Conservation (phyloP, 495 filamentous ascomycete genomes). For the Chaetomium fimeti region DNA sequence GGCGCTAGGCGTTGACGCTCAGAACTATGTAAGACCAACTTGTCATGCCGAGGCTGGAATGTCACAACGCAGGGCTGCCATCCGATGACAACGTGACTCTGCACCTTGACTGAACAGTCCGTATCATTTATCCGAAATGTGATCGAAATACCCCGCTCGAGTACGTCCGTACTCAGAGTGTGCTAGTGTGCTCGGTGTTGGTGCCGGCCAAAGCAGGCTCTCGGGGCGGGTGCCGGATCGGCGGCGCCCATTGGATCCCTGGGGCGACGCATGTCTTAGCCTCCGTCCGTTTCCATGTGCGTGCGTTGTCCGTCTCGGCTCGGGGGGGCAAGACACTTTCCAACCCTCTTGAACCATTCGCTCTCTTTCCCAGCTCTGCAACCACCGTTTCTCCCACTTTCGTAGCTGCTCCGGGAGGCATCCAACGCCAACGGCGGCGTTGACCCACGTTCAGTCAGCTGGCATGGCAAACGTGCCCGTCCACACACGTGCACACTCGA, state of each 20-base stretch:
- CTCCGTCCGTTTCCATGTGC: background rate
- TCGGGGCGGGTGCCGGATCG: conserved; percentile 13
- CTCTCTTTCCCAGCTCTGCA: background rate
- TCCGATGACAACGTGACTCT: background rate
- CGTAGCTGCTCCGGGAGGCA: background rate
- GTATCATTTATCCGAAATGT: background rate
- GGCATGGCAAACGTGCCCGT: background rate
- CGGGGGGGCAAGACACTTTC: background rate
- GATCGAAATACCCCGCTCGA: background rate
- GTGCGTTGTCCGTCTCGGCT: background rate
- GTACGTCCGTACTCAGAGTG: background rate
- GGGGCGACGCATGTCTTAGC: conserved; percentile 16
- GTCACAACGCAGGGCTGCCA: background rate
- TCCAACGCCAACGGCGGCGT: conserved; percentile 6
- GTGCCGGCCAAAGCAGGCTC: background rate
- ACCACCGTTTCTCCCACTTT: background rate
- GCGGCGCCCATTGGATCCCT: conserved; percentile 12
- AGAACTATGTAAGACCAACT: background rate
- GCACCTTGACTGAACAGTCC: background rate
- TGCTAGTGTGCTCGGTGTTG: background rate
- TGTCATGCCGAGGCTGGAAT: background rate
- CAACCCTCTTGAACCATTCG: background rate
- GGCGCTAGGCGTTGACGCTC: background rate
- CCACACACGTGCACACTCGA: background rate
- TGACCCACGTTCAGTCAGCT: background rate